A percentile compares a stretch with the other conserved stretches of the same genome.
Evolutionary conservation across 495 filamentous ascomycete genomes (phyloP).

Genomic region (Podospora tetraspora): DNA sequence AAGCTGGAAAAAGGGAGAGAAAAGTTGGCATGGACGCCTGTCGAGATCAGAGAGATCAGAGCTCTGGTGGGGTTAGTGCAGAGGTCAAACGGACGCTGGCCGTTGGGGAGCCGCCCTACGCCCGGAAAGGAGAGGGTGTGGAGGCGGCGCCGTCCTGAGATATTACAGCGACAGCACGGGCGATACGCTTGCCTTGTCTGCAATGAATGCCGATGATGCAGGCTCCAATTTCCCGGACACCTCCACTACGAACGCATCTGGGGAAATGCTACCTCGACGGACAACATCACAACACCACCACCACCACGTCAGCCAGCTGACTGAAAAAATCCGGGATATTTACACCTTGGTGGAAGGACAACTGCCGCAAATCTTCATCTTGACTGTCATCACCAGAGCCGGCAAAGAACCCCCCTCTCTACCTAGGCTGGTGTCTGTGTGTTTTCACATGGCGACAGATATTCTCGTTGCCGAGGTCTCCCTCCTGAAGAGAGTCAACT

Average conservation of each 20-base stretch:
- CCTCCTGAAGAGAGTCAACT: neutral
- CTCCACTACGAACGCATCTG: neutral
- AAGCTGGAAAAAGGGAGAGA: neutral
- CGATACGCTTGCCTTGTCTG: neutral
- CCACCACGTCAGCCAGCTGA: neutral
- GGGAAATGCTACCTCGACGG: neutral
- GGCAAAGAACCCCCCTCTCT: neutral
- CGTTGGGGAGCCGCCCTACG: neutral
- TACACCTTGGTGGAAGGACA: neutral
- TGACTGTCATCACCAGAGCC: neutral
- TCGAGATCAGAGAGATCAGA: too few species aligned
- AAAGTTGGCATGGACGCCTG: neutral
- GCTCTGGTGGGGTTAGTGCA: neutral
- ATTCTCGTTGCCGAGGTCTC: neutral
- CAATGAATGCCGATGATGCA: constrained; percentile 3
- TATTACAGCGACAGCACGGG: neutral
- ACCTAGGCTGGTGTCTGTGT: neutral
- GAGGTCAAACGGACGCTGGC: neutral
- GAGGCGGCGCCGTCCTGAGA: neutral
- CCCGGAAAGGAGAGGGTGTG: neutral
- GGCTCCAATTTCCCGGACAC: neutral
- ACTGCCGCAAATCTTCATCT: neutral
- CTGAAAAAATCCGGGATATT: neutral
- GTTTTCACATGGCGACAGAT: neutral
- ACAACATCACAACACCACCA: neutral